Base-by-base conservation (phyloP, 495 filamentous ascomycete genomes). In the Lindgomyces ingoldianus region DNA sequence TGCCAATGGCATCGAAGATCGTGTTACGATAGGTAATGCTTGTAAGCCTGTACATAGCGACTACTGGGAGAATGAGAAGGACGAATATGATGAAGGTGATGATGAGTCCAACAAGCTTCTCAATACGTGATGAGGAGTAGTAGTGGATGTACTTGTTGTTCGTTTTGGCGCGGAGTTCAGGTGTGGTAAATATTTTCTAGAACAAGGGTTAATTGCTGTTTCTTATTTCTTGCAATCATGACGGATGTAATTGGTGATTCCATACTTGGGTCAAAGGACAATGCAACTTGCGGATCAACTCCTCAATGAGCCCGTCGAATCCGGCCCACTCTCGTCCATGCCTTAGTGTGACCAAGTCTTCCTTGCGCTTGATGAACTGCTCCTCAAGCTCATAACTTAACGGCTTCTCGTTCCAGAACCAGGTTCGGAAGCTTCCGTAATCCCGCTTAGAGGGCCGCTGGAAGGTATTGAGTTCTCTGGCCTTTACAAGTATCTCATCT, bases 11-110 rank as follows among this genome's bases (percentile, higher is more conserved):
- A 52, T 70, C 56, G 45, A 70, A 63, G 24, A 30, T 63, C 4
- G 46, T 30, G 14, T 59, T 65, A 10, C n/a, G 57, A 18, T 74
- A 52, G 10, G 49, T 61, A 0, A 63, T 57, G 21, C 42, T 58
- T 18, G 72, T 70, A 2, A 78, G 47, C 24, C 63, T 56, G 54
- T 76, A 79, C 45, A 81, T 70, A 0, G 72, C 64, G 24, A 72
- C 70, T 10, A 81, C 76, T 2, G 78, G 78, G 0, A 80, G 51
- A 21, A 79, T 60, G 0, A 79, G 73, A 1, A 81, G 69, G 3
- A 73, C 57, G 16, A 78, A 65, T 11, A 80, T 73, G 6, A 64
- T 49, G 16, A 69, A 16, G 2, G 66, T 69, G 27, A 69, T 60
- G 39, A 69, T 53, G 10, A 79, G 25, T 0, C 72, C 71, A 9